Evolutionary conservation across 1,284 basidiomycete genomes (phyloP).

Genomic region (Anthracocystis setariae): DNA sequence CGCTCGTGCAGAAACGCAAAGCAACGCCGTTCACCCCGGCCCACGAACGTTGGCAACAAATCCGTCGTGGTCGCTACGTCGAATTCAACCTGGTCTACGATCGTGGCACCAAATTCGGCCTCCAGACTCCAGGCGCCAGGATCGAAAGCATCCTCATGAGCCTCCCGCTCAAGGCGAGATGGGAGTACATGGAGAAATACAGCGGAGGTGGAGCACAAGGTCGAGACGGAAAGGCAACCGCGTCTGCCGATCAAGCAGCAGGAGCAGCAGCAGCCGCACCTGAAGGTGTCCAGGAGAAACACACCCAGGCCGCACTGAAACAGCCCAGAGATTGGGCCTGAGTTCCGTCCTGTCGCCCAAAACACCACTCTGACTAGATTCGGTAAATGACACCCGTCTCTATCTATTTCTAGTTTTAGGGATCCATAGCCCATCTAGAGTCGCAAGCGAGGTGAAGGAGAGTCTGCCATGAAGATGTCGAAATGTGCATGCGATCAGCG

Average conservation of each 20-base stretch:
- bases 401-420: background rate
- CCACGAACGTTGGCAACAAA: conserved; percentile 62
- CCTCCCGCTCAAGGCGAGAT: conserved; percentile 62
- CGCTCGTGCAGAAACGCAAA: conserved; percentile 60
- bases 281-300: conserved; percentile 42
- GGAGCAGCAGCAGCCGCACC: conserved; percentile 11
- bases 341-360: too few species aligned
- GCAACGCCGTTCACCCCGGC: conserved; percentile 41
- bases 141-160: conserved; percentile 68
- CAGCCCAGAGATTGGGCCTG: conserved; percentile 58
- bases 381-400: too few species aligned
- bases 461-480: too few species aligned
- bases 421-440: too few species aligned
- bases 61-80: conserved; percentile 63
- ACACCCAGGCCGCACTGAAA: conserved; percentile 50
- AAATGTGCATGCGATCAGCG: too few species aligned
- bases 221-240: conserved; percentile 44
- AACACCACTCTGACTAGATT: too few species aligned
- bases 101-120: conserved; percentile 66
- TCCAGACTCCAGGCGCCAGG: conserved; percentile 66
- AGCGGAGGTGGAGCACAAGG: conserved; percentile 56
- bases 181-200: conserved; percentile 65
- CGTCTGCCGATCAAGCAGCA: conserved; percentile 3
- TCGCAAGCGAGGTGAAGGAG: too few species aligned
- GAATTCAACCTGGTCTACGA: conserved; percentile 68